Conservation (phyloP, 225 moss, liverwort and hornwort species). For the Polytrichum commune region DNA sequence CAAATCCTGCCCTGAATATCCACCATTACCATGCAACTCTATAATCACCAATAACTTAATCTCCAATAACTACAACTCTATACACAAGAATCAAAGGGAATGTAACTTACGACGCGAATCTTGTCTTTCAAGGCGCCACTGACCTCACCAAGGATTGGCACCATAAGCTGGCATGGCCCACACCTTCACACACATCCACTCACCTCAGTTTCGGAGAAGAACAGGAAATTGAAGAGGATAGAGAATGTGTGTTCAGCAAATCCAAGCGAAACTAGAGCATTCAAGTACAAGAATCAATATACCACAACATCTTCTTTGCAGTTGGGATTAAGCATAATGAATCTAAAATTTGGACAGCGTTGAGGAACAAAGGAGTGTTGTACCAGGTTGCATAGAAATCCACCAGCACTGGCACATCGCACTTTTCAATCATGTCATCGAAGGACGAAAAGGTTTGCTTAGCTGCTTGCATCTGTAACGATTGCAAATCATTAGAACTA, state of each 20-base stretch:
- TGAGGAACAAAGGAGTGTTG: background rate
- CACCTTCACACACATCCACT: constrained; percentile 56
- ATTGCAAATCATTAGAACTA: background rate
- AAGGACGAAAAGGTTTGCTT: constrained; percentile 93
- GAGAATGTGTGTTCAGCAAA: background rate
- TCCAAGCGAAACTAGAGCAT: too few relatives aligned
- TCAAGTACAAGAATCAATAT: too few relatives aligned
- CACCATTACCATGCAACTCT: background rate
- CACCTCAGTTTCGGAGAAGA: constrained; percentile 1
- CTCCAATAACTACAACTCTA: background rate
- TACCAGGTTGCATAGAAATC: constrained; percentile 98
- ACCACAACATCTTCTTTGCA: too few relatives aligned
- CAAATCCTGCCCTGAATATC: background rate
- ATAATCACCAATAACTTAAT: background rate
- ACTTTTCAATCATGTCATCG: constrained; percentile 86
- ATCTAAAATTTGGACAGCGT: too few relatives aligned
- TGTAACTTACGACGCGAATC: constrained; percentile 73
- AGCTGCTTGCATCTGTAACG: constrained; percentile 60
- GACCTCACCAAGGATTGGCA: constrained; percentile 81
- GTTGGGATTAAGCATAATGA: too few relatives aligned
- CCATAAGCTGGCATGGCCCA: constrained; percentile 97
- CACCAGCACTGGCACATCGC: constrained; percentile 75
- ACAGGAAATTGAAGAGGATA: background rate
- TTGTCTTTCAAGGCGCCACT: constrained; percentile 59
- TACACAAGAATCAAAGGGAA: constrained; percentile 3